phyloP scores from a whole-genome alignment of 1,284 basidiomycete genomes.

The Phellinidium pouzarii region DNA sequence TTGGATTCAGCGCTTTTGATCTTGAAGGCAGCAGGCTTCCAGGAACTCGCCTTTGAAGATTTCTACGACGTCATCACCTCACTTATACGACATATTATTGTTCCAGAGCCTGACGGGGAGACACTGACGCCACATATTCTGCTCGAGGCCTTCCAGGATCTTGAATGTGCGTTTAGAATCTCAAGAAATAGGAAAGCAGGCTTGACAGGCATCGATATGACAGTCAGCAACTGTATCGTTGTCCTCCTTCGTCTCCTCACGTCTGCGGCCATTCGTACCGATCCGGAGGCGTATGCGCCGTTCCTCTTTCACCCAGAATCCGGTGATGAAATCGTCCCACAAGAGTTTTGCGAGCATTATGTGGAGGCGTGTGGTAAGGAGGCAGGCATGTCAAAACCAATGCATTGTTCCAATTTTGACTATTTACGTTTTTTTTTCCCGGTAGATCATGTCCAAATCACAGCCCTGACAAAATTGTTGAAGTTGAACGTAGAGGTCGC shows the following conservation, averaged over 20 bases:
- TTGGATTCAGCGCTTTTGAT: conserved; percentile 46
- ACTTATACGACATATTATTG: conserved; percentile 38
- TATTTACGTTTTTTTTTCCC: not conserved
- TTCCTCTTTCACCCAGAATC: conserved; percentile 76
- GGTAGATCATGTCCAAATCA: conserved; percentile 78
- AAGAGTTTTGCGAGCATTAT: conserved; percentile 67
- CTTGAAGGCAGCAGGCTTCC: conserved; percentile 59
- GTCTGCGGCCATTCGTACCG: conserved; percentile 70
- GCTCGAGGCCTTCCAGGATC: conserved; percentile 48
- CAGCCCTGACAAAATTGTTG: conserved; percentile 68
- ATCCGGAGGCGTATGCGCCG: conserved; percentile 56
- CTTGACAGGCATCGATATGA: not conserved
- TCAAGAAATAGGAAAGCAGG: not conserved
- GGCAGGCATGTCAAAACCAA: conserved; percentile 48
- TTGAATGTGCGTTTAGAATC: conserved; percentile 35
- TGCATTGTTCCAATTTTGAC: not conserved
- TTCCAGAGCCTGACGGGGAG: conserved; percentile 31
- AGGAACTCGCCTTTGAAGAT: conserved; percentile 55
- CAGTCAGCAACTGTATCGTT: conserved; percentile 67
- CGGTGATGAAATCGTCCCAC: conserved; percentile 49
- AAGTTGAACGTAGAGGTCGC: conserved; percentile 68
- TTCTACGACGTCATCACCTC: conserved; percentile 45
- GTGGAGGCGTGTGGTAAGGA: conserved; percentile 81
- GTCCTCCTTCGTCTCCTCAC: conserved; percentile 75
- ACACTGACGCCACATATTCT: conserved; percentile 36